phyloP scores from a whole-genome alignment of 2,329 filamentous ascomycete genomes.

The Chrysoporthe deuterocubensis region DNA sequence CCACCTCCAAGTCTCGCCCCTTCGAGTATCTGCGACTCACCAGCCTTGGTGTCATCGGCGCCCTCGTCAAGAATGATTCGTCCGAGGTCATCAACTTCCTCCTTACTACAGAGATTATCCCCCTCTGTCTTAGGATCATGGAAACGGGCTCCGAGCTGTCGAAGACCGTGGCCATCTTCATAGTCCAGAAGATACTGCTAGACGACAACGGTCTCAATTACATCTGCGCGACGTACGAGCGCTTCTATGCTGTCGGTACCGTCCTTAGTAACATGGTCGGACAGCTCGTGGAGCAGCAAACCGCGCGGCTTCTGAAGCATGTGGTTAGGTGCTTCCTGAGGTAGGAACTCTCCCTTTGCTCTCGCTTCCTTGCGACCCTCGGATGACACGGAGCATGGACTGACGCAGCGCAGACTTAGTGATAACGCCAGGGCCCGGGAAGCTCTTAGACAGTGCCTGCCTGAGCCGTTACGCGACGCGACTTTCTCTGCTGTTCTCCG shows the following conservation, averaged over 20 bases:
- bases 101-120: slow-evolving; percentile 97
- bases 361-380: not conserved
- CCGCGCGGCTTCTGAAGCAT: slow-evolving; percentile 92
- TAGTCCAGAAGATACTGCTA: slow-evolving; percentile 97
- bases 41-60: slow-evolving; percentile 93
- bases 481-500: slow-evolving; percentile 96
- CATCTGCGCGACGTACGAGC: slow-evolving; percentile 97
- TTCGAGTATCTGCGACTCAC: slow-evolving; percentile 98
- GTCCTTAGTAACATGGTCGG: slow-evolving; percentile 99
- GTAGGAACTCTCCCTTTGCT: slow-evolving; percentile 53
- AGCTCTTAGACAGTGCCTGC: slow-evolving; percentile 91
- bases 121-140: slow-evolving; percentile 97
- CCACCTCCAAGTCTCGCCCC: slow-evolving; percentile 94
- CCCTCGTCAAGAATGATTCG: slow-evolving; percentile 97
- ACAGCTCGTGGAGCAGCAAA: slow-evolving; percentile 96
- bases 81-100: slow-evolving; percentile 99
- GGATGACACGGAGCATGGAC: not conserved
- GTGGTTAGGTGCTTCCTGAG: slow-evolving; percentile 96
- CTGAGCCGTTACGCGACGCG: slow-evolving; percentile 96
- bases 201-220: slow-evolving; percentile 97
- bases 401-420: slow-evolving; percentile 67
- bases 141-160: slow-evolving; percentile 97
- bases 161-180: slow-evolving; percentile 99
- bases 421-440: slow-evolving; percentile 96
- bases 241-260: slow-evolving; percentile 97